Base-by-base conservation (phyloP, 345 rosid genomes). In the Rubroshorea leprosula region DNA sequence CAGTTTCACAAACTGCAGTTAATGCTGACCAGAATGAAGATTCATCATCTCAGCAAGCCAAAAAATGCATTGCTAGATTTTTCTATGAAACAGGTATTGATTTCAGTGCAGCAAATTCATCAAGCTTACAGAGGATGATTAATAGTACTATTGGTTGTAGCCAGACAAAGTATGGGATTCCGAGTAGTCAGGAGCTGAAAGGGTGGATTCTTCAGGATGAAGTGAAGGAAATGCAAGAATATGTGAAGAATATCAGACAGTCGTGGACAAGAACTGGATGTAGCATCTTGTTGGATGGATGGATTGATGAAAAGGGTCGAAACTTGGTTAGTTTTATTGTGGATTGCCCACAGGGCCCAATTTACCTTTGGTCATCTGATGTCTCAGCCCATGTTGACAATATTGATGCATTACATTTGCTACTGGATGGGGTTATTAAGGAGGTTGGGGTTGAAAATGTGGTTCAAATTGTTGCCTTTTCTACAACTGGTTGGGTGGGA, bases 211-310 rank as follows among this genome's bases (percentile, higher is more conserved):
- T 74, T 59, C 66, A 60, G 51, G 72, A 69, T 47, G 54, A 64
- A 39, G 58, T 74, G 58, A 67, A 49, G 51, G 80, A 83, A 61
- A 68, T 72, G 62, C 68, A 55, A 59, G 70, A 60, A 44, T 51
- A 70, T 64, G 73, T 78, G 55, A 58, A 68, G 51, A 72, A 61
- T 23, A 63, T 83, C 38, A 69, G 70, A 67, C 64, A 70, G 35
- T 79, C 87, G 0, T 87, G 92, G 92, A 61, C 22, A 19, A 53
- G 56, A 49, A 79, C 81, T 1, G 84, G 96, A 14, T 87, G 92
- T 61, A 83, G 83, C 65, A 58, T 87, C 61, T 67, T 87, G 67
- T 60, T 83, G 69, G 92, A 87, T 64, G 81, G 77, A 68, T 87
- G 91, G 89, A 61, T 58, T 23, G 82, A 76, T 29, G 59, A 66